Base-by-base conservation (phyloP, 2,329 filamentous ascomycete species). In the Fusarium zealandicum region DNA sequence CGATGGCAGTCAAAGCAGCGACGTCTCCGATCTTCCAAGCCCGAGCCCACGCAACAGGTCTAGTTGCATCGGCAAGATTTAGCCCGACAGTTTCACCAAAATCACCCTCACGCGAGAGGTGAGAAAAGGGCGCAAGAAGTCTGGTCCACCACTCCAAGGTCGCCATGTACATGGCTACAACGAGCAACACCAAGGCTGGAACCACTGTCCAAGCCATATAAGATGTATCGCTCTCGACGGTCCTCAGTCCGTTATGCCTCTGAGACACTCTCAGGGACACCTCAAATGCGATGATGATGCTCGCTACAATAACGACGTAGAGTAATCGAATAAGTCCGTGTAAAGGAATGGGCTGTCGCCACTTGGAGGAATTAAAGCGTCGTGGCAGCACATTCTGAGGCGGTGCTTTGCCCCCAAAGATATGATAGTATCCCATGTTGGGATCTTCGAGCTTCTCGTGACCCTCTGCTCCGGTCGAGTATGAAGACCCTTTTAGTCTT, bases 131-230 rank as follows among this genome's bases (percentile, higher is more conserved):
- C 0, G 72, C 67, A 3, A 76, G 63, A 1, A 70, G 54, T 5
- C 74, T 68, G 2, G 69, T 66, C 37, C 65, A 68, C 48, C 69
- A 71, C 40, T 75, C 74, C 0, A 69, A 60, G 0, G 68, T 50
- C 10, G 61, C 59, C 51, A 74, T 66, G 44, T 74, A 73, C 32
- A 70, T 46, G 2, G 69, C 67, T 3, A 75, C 50, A 1, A 67
- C 17, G 0, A 66, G 60, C 2, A 76, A 51, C 2, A 72, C 46
- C 6, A 72, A 16, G 1, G 70, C 69, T 1, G 74, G 72, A 0
- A 70, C 59, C 0, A 66, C 68, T 3, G 73, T 76, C 74, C 74
- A 76, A 2, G 72, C 46, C 17, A 75, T 53, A 41, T 76, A 72
- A 4, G 63, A 46, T 16, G 67, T 64, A 20, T 69, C 64, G 5